phyloP scores from a whole-genome alignment of 2,329 filamentous ascomycete genomes.

The Colletotrichum sp. region DNA sequence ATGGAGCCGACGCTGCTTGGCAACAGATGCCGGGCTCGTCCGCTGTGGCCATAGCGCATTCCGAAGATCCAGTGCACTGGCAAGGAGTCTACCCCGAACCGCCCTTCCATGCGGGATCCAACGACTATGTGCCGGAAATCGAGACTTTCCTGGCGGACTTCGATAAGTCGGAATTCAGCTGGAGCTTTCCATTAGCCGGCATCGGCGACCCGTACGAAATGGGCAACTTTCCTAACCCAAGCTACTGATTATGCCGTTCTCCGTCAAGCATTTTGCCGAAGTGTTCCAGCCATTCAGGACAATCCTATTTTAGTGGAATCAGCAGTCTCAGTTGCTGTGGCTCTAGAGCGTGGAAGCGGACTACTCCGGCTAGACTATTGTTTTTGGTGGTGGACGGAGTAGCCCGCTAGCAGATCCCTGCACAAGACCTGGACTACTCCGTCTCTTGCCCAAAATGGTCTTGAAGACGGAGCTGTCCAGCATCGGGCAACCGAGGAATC shows the following conservation, averaged over 20 bases:
- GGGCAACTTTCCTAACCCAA: not conserved
- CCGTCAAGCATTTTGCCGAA: not conserved
- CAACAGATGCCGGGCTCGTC: not conserved
- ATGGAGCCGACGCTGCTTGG: not conserved
- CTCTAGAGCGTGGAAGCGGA: not conserved
- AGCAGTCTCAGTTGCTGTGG: not conserved
- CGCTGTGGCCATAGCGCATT: not conserved
- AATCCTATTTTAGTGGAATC: not conserved
- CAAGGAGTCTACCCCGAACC: not conserved
- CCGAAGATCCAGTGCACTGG: not conserved
- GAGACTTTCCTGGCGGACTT: constrained; percentile 19
- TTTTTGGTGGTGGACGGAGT: not conserved
- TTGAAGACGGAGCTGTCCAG: not conserved
- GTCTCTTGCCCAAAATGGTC: not conserved
- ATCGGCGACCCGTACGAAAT: not conserved
- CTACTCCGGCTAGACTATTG: not conserved
- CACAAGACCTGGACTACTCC: not conserved
- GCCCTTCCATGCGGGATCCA: not conserved
- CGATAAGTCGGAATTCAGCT: constrained; percentile 18
- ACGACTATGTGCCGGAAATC: constrained; percentile 13
- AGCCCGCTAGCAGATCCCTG: not conserved
- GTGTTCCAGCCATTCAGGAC: not conserved
- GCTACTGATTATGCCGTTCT: not conserved
- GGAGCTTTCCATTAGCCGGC: constrained; percentile 15
- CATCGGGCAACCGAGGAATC: not conserved